Evolutionary conservation across 306 rosid species (phyloP).

Genomic region (Elaeagnus macrophylla): DNA sequence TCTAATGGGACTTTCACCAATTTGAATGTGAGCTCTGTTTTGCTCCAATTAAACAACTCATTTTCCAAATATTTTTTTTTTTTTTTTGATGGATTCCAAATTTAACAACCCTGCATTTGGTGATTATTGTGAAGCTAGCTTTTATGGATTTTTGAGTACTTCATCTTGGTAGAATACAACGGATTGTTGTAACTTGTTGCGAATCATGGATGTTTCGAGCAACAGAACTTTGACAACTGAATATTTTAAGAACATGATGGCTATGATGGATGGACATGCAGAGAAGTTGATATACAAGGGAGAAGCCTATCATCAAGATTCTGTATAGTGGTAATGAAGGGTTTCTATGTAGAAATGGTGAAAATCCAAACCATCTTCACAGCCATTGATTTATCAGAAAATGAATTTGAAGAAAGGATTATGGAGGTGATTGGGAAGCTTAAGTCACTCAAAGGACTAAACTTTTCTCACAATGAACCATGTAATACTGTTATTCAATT

Average conservation of each 20-base stretch:
- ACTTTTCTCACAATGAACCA: neutral
- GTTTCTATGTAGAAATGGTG: neutral
- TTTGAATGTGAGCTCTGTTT: slow-evolving; percentile 8
- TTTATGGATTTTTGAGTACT: neutral
- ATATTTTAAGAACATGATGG: neutral
- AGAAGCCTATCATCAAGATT: neutral
- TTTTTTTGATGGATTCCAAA: too few relatives aligned
- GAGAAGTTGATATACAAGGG: neutral
- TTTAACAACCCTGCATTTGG: neutral
- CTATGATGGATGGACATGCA: neutral
- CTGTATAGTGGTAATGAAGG: neutral
- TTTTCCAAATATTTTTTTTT: too few relatives aligned
- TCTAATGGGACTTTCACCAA: too few relatives aligned
- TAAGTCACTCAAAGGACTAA: neutral
- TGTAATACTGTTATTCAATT: too few relatives aligned
- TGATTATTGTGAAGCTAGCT: neutral
- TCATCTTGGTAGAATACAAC: neutral
- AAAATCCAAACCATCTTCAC: neutral
- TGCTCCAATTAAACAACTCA: slow-evolving; percentile 13
- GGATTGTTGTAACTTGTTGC: slow-evolving; percentile 17
- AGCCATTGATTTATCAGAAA: neutral
- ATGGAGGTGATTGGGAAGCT: neutral
- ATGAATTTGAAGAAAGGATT: neutral
- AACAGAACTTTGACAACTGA: slow-evolving; percentile 4
- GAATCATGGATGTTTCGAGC: slow-evolving; percentile 24